Evolutionary conservation across 2,329 filamentous ascomycete genomes (phyloP).

Genomic region (Pestalotiopsis fici): DNA sequence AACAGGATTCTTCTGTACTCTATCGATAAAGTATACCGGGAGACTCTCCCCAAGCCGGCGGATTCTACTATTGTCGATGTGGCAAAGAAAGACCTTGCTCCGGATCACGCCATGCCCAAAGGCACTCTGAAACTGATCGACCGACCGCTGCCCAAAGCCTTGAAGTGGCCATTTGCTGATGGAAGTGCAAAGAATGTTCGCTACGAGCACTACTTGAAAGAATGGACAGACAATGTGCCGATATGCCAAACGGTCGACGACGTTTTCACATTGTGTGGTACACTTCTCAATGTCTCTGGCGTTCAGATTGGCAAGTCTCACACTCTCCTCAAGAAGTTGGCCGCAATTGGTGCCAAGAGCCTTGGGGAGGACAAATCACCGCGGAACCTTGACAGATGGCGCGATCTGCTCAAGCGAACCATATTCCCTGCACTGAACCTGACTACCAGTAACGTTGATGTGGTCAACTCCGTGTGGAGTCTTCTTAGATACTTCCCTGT

Average conservation of each 20-base stretch:
- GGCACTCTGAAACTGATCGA: constrained; percentile 65
- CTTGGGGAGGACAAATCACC: constrained; percentile 69
- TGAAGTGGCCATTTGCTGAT: constrained; percentile 85
- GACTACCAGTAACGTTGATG: constrained; percentile 79
- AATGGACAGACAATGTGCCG: constrained; percentile 93
- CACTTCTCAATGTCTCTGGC: constrained; percentile 82
- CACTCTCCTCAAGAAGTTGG: constrained; percentile 75
- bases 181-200: constrained; percentile 76
- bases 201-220: constrained; percentile 96
- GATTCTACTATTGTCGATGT: constrained; percentile 32
- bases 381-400: constrained; percentile 76
- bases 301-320: constrained; percentile 88
- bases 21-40: constrained; percentile 69
- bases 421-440: constrained; percentile 88
- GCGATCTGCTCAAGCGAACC: constrained; percentile 78
- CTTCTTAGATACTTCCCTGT: constrained; percentile 79
- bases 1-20: constrained; percentile 85
- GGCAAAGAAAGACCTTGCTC: constrained; percentile 41
- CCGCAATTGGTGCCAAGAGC: constrained; percentile 81
- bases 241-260: constrained; percentile 90
- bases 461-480: constrained; percentile 84
- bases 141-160: constrained; percentile 62
- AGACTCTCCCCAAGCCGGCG: constrained; percentile 32
- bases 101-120: constrained; percentile 70
- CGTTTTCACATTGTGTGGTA: constrained; percentile 82